Evolutionary conservation across 1,139 yeast species (phyloP), one percentile per base, ranked within the genome.

Genomic region (Protomyces gravidus): DNA sequence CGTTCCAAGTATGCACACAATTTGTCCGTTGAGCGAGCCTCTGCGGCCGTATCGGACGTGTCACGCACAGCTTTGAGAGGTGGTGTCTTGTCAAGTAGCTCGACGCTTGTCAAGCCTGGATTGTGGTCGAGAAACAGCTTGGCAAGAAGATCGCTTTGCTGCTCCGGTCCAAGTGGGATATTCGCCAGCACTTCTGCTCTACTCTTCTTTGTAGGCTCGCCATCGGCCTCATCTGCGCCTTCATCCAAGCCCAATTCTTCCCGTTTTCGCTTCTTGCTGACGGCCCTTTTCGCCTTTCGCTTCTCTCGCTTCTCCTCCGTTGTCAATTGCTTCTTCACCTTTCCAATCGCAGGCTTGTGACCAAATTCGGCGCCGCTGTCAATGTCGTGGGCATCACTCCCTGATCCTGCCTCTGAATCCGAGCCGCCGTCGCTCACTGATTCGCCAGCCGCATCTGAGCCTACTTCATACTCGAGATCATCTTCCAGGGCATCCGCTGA

Each of bases 401-500:
- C 50, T 9, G 17, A 28, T 27, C 32, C 58, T n/a, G 58, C 32
- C 4, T n/a, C 23, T 11, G 47, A 25, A 32, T 32, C 48, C 9
- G 50, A 32, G 17, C 7, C 58, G 13, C 21, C 46, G 30, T 53
- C 58, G 1, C 30, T 15, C 21, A 36, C 42, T 9, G 42, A 36
- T 13, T 36, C 58, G 17, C 50, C 57, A 21, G 50, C 49, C 11
- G 50, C 50, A 27, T 53, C 58, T 5, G 58, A 53, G 3, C 48
- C 58, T 2, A 53, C 58, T 33, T 45, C 51, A 25, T 53, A 53
- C n/a, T 53, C 58, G n/a, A 53, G 36, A 46, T 23, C 58, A 19
- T 53, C 58, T 15, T 53, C 51, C 25, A 53, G 40, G 1, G 58
- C 50, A 46, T 53, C 58, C 28, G 47, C 58, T 6, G 58, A 53